Conservation (phyloP, 2,329 filamentous ascomycete genomes). For the Fusarium globosum region DNA sequence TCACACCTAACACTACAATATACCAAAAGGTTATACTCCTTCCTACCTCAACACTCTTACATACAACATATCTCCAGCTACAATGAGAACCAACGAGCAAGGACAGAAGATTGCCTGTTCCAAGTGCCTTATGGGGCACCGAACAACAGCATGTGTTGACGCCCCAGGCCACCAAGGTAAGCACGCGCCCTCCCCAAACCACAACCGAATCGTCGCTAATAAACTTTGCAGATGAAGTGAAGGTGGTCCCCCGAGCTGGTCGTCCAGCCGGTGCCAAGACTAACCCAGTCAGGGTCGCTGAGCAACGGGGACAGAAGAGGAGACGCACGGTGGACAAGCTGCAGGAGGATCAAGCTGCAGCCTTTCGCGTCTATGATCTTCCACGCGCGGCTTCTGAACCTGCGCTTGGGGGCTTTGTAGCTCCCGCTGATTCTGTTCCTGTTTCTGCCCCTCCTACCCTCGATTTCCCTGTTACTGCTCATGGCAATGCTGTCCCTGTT, state of each 20-base stretch:
- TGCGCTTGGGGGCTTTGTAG: background rate
- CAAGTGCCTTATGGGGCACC: background rate
- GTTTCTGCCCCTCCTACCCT: background rate
- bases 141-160: background rate
- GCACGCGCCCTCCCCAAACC: background rate
- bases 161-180: background rate
- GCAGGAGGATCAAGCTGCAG: background rate
- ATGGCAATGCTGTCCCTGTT: background rate
- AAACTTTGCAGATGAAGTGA: background rate
- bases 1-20: background rate
- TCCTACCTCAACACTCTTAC: background rate
- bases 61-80: background rate
- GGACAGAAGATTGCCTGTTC: background rate
- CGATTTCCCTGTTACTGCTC: background rate
- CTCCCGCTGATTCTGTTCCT: background rate
- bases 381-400: background rate
- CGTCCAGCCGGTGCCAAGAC: background rate
- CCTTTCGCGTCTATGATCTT: no score
- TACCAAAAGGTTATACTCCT: background rate
- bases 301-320: background rate
- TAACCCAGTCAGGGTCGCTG: no score
- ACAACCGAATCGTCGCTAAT: background rate
- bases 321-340: rapidly evolving
- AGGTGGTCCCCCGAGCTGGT: rapidly evolving
- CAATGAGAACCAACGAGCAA: background rate